Base-by-base conservation (phyloP, 2,329 filamentous ascomycete genomes). In the Fusarium buharicum region DNA sequence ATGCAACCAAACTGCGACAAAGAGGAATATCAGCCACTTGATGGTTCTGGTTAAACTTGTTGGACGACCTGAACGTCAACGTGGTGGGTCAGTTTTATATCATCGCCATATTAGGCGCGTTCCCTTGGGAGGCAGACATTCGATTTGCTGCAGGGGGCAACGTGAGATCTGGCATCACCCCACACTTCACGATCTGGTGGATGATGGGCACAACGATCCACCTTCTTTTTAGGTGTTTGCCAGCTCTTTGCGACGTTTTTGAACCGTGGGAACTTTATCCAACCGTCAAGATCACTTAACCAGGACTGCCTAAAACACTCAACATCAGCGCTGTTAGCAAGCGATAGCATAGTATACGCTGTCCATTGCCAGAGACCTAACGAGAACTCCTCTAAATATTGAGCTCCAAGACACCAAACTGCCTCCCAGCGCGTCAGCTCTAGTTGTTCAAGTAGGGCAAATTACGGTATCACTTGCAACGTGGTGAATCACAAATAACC, bases 121-220 rank as follows among this genome's bases (percentile, higher is more conserved):
- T 64, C 57, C 55, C 54, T 52, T 59, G 49, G 18, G 39, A 54
- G 59, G 40, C 64, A 67, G 57, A 49, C 45, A 43, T 56, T 64
- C 52, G 56, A 59, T 56, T 58, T 55, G 49, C 56, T 58, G 53
- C 67, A 70, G 56, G 65, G 55, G 59, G 46, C 22, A 28, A 24
- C 22, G 8, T 48, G 41, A 56, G 61, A 69, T 67, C 66, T 67
- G 27, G 33, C 38, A 58, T 64, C 52, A 58, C 65, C 62, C 67
- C 67, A 57, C 67, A 65, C 62, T 58, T 43, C 50, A 38, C 55
- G 62, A 66, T 64, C 64, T 62, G 33, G 50, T 31, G 48, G 49
- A 36, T 41, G 40, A 46, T 49, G 49, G 39, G 30, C 55, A 31
- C 52, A 40, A 50, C 31, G 63, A 67, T 67, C 65, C 60, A 69